Percentiles rank a stretch among this genome's conserved stretches.
Evolutionary conservation across 176 grass and related monocot genomes (phyloP).

Genomic region (Cenchrus fungigraminus): DNA sequence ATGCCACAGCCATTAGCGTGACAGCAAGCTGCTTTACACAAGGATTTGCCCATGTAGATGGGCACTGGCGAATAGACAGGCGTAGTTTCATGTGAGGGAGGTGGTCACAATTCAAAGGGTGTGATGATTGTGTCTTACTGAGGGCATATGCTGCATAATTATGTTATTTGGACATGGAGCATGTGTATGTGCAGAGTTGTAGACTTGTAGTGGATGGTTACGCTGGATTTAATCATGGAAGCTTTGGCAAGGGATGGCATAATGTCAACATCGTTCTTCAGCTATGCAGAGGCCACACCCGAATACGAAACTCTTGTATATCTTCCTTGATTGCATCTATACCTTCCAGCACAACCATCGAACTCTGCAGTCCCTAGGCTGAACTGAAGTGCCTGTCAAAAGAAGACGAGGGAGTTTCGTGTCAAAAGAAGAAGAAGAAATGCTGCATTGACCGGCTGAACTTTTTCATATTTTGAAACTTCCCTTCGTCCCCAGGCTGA

Average conservation of each 20-base stretch:
- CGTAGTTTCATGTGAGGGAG: constrained; percentile 4
- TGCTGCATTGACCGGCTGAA: background rate
- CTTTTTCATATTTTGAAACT: background rate
- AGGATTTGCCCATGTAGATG: too few relatives aligned
- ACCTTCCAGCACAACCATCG: background rate
- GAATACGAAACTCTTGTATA: background rate
- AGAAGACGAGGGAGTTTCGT: background rate
- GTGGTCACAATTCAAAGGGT: background rate
- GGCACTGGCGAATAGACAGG: background rate
- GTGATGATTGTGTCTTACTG: constrained; percentile 33
- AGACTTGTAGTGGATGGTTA: background rate
- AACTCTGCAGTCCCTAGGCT: background rate
- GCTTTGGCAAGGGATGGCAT: background rate
- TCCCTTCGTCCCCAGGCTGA: background rate
- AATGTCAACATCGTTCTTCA: constrained; percentile 33
- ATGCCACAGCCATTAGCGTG: too few relatives aligned
- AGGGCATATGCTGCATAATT: background rate
- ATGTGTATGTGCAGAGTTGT: background rate
- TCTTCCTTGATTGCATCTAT: background rate
- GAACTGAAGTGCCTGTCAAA: too few relatives aligned
- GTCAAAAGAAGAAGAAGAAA: background rate
- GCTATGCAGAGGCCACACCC: background rate
- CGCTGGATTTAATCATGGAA: background rate
- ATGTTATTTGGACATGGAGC: background rate
- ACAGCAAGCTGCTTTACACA: too few relatives aligned